Evolutionary conservation across 1,284 basidiomycete genomes (phyloP).

Genomic region (Mycena sp.): DNA sequence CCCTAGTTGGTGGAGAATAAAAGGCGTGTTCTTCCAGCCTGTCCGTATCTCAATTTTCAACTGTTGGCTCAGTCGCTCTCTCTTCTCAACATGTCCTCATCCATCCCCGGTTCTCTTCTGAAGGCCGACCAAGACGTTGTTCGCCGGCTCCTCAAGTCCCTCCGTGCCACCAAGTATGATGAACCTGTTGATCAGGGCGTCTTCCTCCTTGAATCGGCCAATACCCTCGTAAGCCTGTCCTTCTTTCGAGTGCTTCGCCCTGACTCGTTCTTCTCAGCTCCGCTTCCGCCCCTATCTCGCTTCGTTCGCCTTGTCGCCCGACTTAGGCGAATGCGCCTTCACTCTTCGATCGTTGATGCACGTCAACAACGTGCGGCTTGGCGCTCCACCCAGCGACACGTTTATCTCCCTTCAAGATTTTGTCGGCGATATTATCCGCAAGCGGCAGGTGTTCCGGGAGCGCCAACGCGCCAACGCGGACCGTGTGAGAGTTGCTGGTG

Average conservation of each 20-base stretch:
- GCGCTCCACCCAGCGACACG: not conserved
- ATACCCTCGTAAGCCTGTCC: not conserved
- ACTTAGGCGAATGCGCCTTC: slow-evolving; percentile 5
- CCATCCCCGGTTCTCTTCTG: not conserved
- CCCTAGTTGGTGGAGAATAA: too few species aligned
- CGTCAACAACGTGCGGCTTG: not conserved
- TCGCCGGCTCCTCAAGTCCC: not conserved
- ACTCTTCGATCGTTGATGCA: not conserved
- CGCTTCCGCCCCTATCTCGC: not conserved
- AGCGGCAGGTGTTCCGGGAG: not conserved
- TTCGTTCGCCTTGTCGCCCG: not conserved
- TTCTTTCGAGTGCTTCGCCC: not conserved
- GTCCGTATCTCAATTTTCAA: not conserved
- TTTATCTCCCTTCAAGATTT: not conserved
- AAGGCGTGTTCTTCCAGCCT: too few species aligned
- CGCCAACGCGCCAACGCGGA: not conserved
- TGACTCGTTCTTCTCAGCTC: not conserved
- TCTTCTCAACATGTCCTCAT: not conserved
- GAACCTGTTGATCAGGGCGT: slow-evolving; percentile 15
- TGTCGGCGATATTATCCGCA: not conserved
- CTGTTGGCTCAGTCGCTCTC: not conserved
- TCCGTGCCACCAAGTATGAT: slow-evolving; percentile 8
- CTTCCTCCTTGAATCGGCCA: slow-evolving; percentile 4
- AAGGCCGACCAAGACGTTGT: not conserved
- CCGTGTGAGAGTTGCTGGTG: not conserved